phyloP scores from a whole-genome alignment of 495 filamentous ascomycete genomes.

The Rhizodiscina lignyota region DNA sequence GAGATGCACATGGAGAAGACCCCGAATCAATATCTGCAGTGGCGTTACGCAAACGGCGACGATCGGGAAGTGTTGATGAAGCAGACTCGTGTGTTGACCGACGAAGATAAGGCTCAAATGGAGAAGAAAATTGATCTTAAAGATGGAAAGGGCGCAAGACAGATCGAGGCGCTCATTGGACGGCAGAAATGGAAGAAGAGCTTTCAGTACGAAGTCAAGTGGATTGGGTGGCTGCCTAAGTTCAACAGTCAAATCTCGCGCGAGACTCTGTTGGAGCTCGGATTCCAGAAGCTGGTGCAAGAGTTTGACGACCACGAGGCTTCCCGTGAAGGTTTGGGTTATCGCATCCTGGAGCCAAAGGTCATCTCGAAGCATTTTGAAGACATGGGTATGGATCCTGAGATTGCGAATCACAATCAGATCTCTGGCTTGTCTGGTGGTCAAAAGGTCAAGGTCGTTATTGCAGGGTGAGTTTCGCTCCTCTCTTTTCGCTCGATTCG shows the following conservation, averaged over 20 bases:
- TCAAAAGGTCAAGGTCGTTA: constrained; percentile 99
- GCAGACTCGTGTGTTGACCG: constrained; percentile 82
- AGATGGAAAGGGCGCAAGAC: constrained; percentile 61
- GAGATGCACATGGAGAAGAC: constrained; percentile 99
- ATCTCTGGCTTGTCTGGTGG: constrained; percentile 94
- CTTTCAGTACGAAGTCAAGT: constrained; percentile 99
- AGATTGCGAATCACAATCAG: constrained; percentile 97
- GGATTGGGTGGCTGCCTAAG: constrained; percentile 75
- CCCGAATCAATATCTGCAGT: constrained; percentile 95
- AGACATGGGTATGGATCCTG: constrained; percentile 86
- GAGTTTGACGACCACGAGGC: constrained; percentile 98
- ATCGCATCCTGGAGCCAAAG: constrained; percentile 77
- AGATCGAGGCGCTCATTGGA: constrained; percentile 80
- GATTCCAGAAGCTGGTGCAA: constrained; percentile 85
- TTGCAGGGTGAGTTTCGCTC: constrained; percentile 80
- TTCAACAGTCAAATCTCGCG: constrained; percentile 83
- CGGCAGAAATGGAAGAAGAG: constrained; percentile 98
- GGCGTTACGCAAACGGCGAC: constrained; percentile 93
- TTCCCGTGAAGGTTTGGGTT: constrained; percentile 91
- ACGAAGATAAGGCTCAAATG: constrained; percentile 75
- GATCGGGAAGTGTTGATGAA: constrained; percentile 96
- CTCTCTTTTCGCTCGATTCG: too few species aligned
- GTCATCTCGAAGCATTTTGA: constrained; percentile 97
- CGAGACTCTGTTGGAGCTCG: constrained; percentile 70
- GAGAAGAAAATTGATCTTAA: constrained; percentile 69